Base-by-base conservation (phyloP, 495 filamentous ascomycete genomes). In the Penicillium ucsense region DNA sequence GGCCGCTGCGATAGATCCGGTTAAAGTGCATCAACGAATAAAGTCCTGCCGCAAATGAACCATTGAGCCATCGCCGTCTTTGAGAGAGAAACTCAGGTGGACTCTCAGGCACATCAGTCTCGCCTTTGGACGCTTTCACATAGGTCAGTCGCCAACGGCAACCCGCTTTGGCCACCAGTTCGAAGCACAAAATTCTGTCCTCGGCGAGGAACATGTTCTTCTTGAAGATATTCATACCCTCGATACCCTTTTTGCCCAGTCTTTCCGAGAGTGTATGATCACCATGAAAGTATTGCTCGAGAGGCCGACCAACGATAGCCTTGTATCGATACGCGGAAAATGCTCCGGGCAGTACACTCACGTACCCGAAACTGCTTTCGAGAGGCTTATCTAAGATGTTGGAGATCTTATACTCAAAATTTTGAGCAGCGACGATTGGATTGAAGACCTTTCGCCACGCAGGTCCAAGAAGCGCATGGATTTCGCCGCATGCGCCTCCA, bases 131-230 rank as follows among this genome's bases (percentile, higher is more conserved):
- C 5, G 89, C 82, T 70, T 96, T 95, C 72, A 98, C 90, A 60
- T 96, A 98, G 35, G 88, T 89, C 59, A 96, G 66, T 73, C 95
- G 92, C 92, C 92, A 98, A 63, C 95, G 95, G 45, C 86, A 90
- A 48, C 92, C 92, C 9, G 92, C 90, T 68, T 97, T 98, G 52
- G 91, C 92, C 42, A 97, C 91, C 65, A 98, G 70, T 60, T 98
- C 92, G 75, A 98, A 98, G 73, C 92, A 98, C 41, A 98, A 78
- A 71, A 98, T 98, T 73, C 92, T 89, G 82, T 98, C 92, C 69
- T 97, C 92, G 60, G 92, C 92, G 72, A 98, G 88, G 75, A 97
- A 98, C 92, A 98, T 97, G 77, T 98, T 98, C 79, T 98, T 98
- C 75, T 98, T 97, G 80, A 98, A 97, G 53, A 98, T 97, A 63